These are phyloP conservation scores for Themeda triandra DNA, from an alignment of 176 grass and related monocot species.

Conservation along the genomic window DNA sequence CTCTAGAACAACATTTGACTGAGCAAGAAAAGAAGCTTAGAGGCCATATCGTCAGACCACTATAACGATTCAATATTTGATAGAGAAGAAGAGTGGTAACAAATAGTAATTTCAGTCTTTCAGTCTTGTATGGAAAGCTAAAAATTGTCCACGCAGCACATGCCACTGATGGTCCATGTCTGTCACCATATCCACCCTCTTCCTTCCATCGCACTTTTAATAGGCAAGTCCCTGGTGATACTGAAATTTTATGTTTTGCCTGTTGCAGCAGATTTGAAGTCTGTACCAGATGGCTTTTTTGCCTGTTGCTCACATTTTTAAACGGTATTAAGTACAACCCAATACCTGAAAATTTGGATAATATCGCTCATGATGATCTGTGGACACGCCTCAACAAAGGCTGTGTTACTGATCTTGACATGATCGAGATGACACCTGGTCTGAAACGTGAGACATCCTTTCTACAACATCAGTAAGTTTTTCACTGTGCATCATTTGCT, in stretches of 20 bases:
- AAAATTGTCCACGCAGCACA: neutral
- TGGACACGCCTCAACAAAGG: slow-evolving; percentile 85
- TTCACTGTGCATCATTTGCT: neutral
- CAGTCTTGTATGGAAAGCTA: neutral
- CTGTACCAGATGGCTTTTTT: slow-evolving; percentile 47
- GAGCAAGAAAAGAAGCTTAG: slow-evolving; percentile 72
- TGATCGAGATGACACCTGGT: slow-evolving; percentile 70
- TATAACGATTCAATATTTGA: slow-evolving; percentile 34
- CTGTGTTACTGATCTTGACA: slow-evolving; percentile 70
- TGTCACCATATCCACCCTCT: neutral
- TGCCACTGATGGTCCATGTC: slow-evolving; percentile 20
- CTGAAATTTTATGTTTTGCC: neutral
- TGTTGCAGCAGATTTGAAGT: slow-evolving; percentile 61
- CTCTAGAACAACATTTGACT: slow-evolving; percentile 41
- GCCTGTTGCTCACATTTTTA: slow-evolving; percentile 42
- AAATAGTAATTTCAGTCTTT: neutral
- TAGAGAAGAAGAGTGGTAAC: neutral
- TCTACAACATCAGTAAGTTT: slow-evolving; percentile 41
- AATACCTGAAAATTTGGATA: slow-evolving; percentile 56
- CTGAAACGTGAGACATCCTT: slow-evolving; percentile 32
- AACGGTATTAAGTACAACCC: slow-evolving; percentile 57
- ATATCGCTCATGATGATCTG: slow-evolving; percentile 59
- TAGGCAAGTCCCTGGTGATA: neutral
- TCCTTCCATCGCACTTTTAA: neutral
- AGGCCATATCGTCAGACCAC: slow-evolving; percentile 36